A percentile compares a stretch with the other conserved stretches of the same genome.
Evolutionary conservation across 192 early-diverging fungal genomes (phyloP).

Genomic region (Linnemannia elongata): DNA sequence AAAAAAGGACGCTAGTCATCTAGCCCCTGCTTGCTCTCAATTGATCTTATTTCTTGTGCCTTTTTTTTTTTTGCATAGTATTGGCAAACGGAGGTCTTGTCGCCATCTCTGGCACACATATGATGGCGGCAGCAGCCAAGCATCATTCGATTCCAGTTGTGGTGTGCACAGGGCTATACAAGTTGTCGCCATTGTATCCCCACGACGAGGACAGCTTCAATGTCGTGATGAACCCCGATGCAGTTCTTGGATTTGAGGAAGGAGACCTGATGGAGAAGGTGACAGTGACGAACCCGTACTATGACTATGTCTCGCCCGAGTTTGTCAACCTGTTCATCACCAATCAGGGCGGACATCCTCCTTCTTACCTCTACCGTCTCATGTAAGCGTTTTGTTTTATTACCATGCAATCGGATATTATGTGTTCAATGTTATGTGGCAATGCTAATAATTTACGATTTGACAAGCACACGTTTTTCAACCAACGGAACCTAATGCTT

Average conservation of each 20-base stretch:
- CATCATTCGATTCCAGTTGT: conserved; percentile 93
- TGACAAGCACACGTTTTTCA: not conserved
- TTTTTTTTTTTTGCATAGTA: conserved; percentile 58
- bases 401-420: not conserved
- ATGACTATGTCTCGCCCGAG: conserved; percentile 92
- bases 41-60: not conserved
- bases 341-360: conserved; percentile 79
- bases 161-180: conserved; percentile 89
- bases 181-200: conserved; percentile 86
- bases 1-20: not conserved
- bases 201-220: conserved; percentile 90
- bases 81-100: conserved; percentile 94
- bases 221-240: conserved; percentile 78
- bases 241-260: conserved; percentile 80
- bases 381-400: conserved; percentile 58
- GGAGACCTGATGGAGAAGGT: conserved; percentile 81
- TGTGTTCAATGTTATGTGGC: not conserved
- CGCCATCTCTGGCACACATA: conserved; percentile 80
- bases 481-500: not conserved
- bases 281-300: conserved; percentile 85
- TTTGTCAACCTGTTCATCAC: conserved; percentile 90
- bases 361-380: conserved; percentile 84
- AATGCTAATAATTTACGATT: not conserved
- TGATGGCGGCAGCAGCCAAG: conserved; percentile 88
- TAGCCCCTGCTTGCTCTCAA: not conserved